Conservation (phyloP, 1,139 yeast genomes). For the Blastobotrys capitulatus region DNA sequence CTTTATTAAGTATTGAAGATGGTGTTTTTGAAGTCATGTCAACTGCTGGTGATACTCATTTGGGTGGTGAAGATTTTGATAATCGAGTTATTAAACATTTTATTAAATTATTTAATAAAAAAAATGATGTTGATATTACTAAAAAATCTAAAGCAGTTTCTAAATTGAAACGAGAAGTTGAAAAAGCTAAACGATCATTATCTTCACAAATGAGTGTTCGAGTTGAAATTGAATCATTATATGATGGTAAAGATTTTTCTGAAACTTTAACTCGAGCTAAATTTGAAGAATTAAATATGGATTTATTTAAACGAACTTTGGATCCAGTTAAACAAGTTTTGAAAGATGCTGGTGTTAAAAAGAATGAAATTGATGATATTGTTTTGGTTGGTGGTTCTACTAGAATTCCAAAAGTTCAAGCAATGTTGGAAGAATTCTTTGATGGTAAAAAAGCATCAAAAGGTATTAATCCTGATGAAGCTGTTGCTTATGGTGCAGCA, state of each 20-base stretch:
- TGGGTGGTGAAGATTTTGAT: conserved; percentile 99
- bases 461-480: conserved; percentile 98
- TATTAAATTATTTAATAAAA: conserved; percentile 93
- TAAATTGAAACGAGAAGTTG: conserved; percentile 98
- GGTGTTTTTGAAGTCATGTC: conserved; percentile 88
- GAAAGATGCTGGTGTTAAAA: conserved; percentile 89
- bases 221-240: conserved; percentile 93
- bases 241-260: conserved; percentile 95
- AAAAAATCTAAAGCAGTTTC: conserved; percentile 93
- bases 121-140: conserved; percentile 90
- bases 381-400: conserved; percentile 99
- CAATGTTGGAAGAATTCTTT: conserved; percentile 94
- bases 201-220: conserved; percentile 96
- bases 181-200: conserved; percentile 98
- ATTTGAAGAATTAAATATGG: conserved; percentile 96
- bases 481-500: conserved; percentile 98
- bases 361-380: conserved; percentile 88
- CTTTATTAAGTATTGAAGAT: conserved; percentile 92
- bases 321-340: conserved; percentile 98
- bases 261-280: conserved; percentile 98
- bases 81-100: conserved; percentile 93
- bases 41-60: conserved; percentile 99
- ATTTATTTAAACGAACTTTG: conserved; percentile 91
- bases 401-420: conserved; percentile 97
- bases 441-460: conserved; percentile 84